These are phyloP conservation scores for Cercospora janseana DNA, from an alignment of 2,329 filamentous ascomycete species.

Conservation along the genomic window DNA sequence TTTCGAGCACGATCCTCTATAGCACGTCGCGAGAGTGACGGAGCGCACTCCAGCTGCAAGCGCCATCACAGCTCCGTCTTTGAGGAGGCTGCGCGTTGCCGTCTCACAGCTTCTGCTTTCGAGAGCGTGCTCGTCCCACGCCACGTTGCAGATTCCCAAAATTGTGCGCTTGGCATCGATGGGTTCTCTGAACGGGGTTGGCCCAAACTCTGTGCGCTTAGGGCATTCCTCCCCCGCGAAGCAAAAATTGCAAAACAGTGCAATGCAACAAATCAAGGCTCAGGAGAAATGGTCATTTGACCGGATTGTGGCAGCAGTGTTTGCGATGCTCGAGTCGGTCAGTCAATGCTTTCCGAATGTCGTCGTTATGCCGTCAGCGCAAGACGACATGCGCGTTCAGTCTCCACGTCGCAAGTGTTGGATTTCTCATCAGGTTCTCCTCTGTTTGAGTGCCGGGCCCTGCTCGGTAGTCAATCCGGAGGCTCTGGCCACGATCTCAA, in stretches of 20 bases:
- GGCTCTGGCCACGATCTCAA: constrained; percentile 6
- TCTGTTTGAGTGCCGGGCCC: neutral
- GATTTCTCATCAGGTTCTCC: constrained; percentile 1
- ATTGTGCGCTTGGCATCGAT: neutral
- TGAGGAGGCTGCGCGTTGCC: neutral
- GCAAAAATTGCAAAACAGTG: constrained; percentile 2
- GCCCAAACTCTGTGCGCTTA: neutral
- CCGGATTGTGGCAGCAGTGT: neutral
- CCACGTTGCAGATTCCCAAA: neutral
- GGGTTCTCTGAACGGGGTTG: neutral
- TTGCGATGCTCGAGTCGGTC: neutral
- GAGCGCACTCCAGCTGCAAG: neutral
- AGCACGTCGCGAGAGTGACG: neutral
- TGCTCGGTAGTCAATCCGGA: constrained; percentile 7
- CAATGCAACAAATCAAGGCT: neutral
- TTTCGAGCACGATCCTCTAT: constrained; percentile 2
- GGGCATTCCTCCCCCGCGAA: constrained; percentile 1
- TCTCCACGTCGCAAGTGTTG: constrained; percentile 2
- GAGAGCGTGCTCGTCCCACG: neutral
- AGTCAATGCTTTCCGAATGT: constrained; percentile 1
- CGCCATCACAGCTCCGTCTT: neutral
- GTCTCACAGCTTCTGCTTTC: neutral
- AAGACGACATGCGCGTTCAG: neutral
- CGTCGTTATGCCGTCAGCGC: constrained; percentile 1
- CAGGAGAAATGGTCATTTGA: constrained; percentile 2